A percentile compares a stretch with the other conserved stretches of the same genome.
These are phyloP conservation scores for Yarrowia phangngaensis DNA, from an alignment of 805 yeast species.

Conservation along the genomic window DNA sequence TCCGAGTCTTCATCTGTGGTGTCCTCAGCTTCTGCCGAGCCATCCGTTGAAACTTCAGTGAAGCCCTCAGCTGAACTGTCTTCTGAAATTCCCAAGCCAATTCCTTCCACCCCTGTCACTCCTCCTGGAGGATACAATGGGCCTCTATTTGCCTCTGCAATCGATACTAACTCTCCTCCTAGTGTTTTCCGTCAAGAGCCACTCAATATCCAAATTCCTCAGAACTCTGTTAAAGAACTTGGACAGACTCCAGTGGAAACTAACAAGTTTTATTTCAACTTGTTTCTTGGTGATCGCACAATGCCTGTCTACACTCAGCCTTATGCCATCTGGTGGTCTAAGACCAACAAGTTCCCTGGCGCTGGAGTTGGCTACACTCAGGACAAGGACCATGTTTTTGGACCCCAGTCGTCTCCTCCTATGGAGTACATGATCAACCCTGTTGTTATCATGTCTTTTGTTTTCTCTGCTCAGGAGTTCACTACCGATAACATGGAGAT, in stretches of 20 bases:
- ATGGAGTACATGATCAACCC: conserved; percentile 55
- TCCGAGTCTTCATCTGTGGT: conserved; percentile 11
- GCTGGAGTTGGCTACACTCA: conserved; percentile 63
- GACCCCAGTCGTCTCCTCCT: conserved; percentile 51
- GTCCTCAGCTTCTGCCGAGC: too few relatives aligned
- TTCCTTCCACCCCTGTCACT: too few relatives aligned
- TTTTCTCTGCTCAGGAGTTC: conserved; percentile 53
- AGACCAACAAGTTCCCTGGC: conserved; percentile 50
- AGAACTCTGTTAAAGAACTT: conserved; percentile 9
- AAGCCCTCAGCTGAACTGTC: too few relatives aligned
- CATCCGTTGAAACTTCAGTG: too few relatives aligned
- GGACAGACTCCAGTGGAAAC: conserved; percentile 52
- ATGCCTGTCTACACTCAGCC: conserved; percentile 80
- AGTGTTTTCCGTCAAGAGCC: conserved; percentile 47
- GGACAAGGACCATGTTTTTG: conserved; percentile 59
- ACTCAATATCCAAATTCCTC: conserved; percentile 47
- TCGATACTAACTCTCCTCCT: conserved; percentile 48
- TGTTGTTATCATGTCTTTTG: conserved; percentile 50
- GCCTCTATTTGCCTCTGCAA: too few relatives aligned
- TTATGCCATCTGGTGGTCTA: conserved; percentile 65
- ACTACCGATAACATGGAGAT: conserved; percentile 44
- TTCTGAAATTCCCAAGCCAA: too few relatives aligned
- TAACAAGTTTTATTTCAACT: conserved; percentile 72
- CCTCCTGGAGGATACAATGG: too few relatives aligned
- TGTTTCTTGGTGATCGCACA: conserved; percentile 61